phyloP scores from a whole-genome alignment of 108 stramenopile genomes.

The Cylindrotheca closterium region DNA sequence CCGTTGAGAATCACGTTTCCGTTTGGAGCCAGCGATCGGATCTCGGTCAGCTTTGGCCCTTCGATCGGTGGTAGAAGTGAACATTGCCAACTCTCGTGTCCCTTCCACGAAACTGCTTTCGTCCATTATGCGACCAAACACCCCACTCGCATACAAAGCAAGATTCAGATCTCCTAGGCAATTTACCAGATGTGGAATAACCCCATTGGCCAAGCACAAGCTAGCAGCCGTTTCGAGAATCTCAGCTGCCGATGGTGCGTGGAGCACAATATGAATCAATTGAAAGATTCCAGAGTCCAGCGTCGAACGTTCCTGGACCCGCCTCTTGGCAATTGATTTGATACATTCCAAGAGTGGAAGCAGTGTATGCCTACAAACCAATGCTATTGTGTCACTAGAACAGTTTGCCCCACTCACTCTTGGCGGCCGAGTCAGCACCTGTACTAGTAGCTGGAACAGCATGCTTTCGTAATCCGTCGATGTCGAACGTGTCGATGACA shows the following conservation, averaged over 20 bases:
- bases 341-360: constrained; percentile 5
- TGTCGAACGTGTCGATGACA: neutral
- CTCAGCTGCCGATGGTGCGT: neutral
- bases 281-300: constrained; percentile 6
- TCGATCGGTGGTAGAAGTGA: too few relatives aligned
- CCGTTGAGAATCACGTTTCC: neutral
- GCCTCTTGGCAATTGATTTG: neutral
- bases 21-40: neutral
- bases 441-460: neutral
- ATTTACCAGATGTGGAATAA: neutral
- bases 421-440: neutral
- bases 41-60: too few relatives aligned
- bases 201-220: constrained; percentile 1
- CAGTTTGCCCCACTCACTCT: neutral
- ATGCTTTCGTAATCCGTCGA: neutral
- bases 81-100: too few relatives aligned
- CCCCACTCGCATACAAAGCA: neutral
- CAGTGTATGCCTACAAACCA: neutral
- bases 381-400: neutral
- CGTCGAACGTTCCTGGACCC: neutral
- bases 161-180: neutral
- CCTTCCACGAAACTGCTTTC: too few relatives aligned
- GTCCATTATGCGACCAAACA: neutral
- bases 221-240: too few relatives aligned
- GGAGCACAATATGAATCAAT: neutral